Evolutionary conservation across 495 filamentous ascomycete genomes (phyloP).

Genomic region (Darksidea phi): DNA sequence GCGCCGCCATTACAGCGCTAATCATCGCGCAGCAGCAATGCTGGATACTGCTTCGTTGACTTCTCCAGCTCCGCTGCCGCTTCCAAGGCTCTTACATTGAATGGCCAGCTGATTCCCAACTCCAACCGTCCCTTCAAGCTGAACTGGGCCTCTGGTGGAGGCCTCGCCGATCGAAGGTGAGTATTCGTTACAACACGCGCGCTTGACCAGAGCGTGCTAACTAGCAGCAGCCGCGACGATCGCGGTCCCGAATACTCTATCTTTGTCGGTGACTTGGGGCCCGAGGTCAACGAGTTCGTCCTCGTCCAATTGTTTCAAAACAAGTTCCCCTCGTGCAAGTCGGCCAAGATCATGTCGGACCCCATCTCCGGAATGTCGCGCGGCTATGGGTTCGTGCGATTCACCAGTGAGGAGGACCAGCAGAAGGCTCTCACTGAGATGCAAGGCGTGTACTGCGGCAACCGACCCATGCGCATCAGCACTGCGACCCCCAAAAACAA

Average conservation of each 20-base stretch:
- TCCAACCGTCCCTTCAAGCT: slow-evolving; percentile 95
- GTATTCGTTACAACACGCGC: slow-evolving; percentile 32
- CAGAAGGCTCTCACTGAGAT: slow-evolving; percentile 94
- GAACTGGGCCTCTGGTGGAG: slow-evolving; percentile 98
- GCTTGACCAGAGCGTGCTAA: slow-evolving; percentile 11
- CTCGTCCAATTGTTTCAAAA: slow-evolving; percentile 95
- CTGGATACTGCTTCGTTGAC: slow-evolving; percentile 98
- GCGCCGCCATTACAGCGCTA: slow-evolving; percentile 39
- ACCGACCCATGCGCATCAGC: slow-evolving; percentile 97
- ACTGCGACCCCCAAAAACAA: slow-evolving; percentile 98
- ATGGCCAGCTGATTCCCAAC: slow-evolving; percentile 90
- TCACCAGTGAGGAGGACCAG: slow-evolving; percentile 90
- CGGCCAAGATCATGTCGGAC: slow-evolving; percentile 99
- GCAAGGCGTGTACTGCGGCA: slow-evolving; percentile 99
- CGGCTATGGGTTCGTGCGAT: slow-evolving; percentile 97
- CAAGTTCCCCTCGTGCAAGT: slow-evolving; percentile 96
- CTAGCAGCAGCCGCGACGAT: slow-evolving; percentile 70
- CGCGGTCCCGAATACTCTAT: slow-evolving; percentile 95
- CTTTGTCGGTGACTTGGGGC: slow-evolving; percentile 96
- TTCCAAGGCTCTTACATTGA: slow-evolving; percentile 82
- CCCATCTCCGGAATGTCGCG: slow-evolving; percentile 96
- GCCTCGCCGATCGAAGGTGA: slow-evolving; percentile 87
- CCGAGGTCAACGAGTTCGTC: slow-evolving; percentile 98
- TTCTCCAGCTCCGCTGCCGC: slow-evolving; percentile 82
- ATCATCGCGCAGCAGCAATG: slow-evolving; percentile 74